Conservation (phyloP, 352 stramenopile species). For the Discostella stelligera region DNA sequence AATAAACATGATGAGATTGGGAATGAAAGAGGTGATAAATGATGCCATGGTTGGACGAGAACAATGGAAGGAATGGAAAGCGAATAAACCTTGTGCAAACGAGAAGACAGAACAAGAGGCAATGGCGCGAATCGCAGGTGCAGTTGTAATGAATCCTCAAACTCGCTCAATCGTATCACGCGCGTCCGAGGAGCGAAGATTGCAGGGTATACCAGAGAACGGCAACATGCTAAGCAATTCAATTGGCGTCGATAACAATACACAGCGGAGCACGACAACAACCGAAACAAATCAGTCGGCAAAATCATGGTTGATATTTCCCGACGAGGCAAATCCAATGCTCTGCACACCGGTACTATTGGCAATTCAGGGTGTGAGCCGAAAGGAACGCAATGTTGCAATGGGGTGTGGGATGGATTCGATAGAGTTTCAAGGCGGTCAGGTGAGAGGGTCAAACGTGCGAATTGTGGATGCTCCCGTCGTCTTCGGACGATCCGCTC, state of each 20-base stretch:
- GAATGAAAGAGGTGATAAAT: slow-evolving; percentile 44
- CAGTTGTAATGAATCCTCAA: slow-evolving; percentile 51
- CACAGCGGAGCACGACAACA: not conserved
- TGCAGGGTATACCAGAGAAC: slow-evolving; percentile 16
- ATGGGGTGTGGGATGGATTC: slow-evolving; percentile 43
- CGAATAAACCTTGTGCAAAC: not conserved
- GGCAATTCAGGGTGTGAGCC: slow-evolving; percentile 74
- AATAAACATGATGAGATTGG: slow-evolving; percentile 41
- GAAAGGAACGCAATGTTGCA: slow-evolving; percentile 58
- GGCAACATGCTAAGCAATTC: not conserved
- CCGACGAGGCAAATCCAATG: slow-evolving; percentile 55
- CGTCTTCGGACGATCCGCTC: not conserved
- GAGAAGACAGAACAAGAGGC: not conserved
- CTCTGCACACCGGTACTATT: slow-evolving; percentile 57
- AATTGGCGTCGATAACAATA: not conserved
- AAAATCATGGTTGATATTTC: slow-evolving; percentile 22
- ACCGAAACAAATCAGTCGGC: not conserved
- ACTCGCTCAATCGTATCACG: slow-evolving; percentile 34
- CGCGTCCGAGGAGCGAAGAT: slow-evolving; percentile 29
- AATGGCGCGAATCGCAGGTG: slow-evolving; percentile 19
- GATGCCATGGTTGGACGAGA: slow-evolving; percentile 28
- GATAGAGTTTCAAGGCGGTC: slow-evolving; percentile 28
- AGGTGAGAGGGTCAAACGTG: slow-evolving; percentile 16
- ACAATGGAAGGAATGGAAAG: slow-evolving; percentile 30
- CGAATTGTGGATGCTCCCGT: not conserved